Evolutionary conservation across 345 rosid species (phyloP), one percentile per base, ranked within the genome.

Genomic region (Trapa incisa): DNA sequence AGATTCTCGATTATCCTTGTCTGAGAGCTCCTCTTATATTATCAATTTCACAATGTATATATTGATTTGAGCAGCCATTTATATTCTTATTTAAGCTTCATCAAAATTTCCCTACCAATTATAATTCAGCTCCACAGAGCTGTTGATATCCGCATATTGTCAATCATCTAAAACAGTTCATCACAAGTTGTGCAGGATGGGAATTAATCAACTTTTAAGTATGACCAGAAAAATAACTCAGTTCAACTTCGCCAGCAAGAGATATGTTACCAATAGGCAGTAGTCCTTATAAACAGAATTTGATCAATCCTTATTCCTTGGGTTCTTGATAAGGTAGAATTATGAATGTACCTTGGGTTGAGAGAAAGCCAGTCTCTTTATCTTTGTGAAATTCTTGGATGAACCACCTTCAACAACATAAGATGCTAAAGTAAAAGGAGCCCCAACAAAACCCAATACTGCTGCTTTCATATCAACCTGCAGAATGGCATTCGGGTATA

Each of bases 391-490:
- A 85, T 94, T 87, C 80, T 91, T 91, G 63, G 97, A 94, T 38
- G 99, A 94, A 74, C 96, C 96, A 65, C 97, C 99, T 81, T 94
- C 96, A 47, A 94, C 92, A 8, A 84, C 88, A 69, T 94, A 94
- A 0, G 99, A 94, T 16, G 97, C 96, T 56, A 94, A 85, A n/a
- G 97, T 94, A 74, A 94, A 94, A 63, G 99, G 97, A 77, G 99
- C 99, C 13, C 99, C 99, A 38, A 91, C 96, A 66, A 94, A 94
- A 74, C 97, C 99, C 65, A 94, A 78, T 64, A 91, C 93, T 50
- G 96, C 97, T 9, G 96, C 89, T 75, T 86, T 72, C 33, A 85
- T 87, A 39, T 80, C 82, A 37, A 94, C 93, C 99, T 91, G 80
- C 42, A 68, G 72, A 72, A 43, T 9, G 17, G 15, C 15, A 16